Base-by-base conservation (phyloP, 2,329 filamentous ascomycete species). In the Exophiala spinifera region DNA sequence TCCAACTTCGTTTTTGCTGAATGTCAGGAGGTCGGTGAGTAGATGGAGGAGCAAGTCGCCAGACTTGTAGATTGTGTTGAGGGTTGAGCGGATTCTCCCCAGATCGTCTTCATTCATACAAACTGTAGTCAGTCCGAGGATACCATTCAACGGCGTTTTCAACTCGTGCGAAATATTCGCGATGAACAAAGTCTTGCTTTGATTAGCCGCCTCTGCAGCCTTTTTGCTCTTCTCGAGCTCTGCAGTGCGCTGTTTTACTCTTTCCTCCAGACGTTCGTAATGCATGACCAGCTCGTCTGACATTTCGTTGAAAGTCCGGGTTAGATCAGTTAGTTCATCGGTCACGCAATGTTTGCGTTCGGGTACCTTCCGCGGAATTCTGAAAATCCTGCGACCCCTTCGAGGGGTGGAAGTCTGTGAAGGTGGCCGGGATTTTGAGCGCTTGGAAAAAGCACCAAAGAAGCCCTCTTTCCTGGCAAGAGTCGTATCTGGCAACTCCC, bases 121-220 rank as follows among this genome's bases (percentile, higher is more conserved):
- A 1, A 96, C 87, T 0, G 90, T 88, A 63, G 87, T 91, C 87
- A 96, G 94, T 55, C 94, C 94, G 65, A 99, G 78, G 46, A 97
- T 96, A 11, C 92, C 94, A 66, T 97, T 97, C 53, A 97, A 79
- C 0, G 94, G 94, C 1, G 94, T 99, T 68, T 96, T 95, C 33
- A 99, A 78, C 70, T 97, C 84, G 62, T 87, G 84, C 1, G 81
- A 85, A 47, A 97, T 96, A 65, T 97, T 97, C 15, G 94, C 94
- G 60, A 99, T 95, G 74, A 97, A 97, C 7, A 97, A 78, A 0
- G 94, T 97, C 74, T 99, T 99, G 77, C 89, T 95, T 72, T 96
- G 89, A 64, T 96, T 96, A 3, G 91, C 91, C n/a, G 89, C 88
- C 70, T 96, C 91, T 1, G 91, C 91, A 1, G 90, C 89, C 72